Conservation (phyloP, 2,329 filamentous ascomycete genomes). For the Simplicillium aogashimaense region DNA sequence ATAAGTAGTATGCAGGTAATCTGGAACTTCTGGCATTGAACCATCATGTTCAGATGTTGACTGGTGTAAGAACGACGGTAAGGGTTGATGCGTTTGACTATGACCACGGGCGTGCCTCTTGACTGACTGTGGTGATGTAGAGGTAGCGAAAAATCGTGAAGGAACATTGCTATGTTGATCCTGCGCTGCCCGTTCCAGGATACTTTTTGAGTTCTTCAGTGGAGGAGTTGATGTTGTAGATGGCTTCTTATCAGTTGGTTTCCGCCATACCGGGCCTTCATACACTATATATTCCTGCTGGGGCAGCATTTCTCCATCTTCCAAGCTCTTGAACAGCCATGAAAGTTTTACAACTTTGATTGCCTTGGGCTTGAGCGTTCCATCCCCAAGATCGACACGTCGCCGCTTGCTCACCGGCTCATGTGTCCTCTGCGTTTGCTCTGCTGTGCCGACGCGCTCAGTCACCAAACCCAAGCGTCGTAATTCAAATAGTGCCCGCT, state of each 20-base stretch:
- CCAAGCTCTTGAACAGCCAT: conserved; percentile 48
- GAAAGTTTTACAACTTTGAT: conserved; percentile 47
- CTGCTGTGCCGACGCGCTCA: conserved; percentile 14
- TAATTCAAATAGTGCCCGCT: conserved; percentile 70
- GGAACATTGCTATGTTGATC: conserved; percentile 5
- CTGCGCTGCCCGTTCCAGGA: conserved; percentile 12
- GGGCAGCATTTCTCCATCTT: conserved; percentile 32
- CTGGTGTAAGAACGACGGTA: conserved; percentile 45
- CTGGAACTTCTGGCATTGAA: conserved; percentile 54
- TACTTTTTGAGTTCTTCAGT: background rate
- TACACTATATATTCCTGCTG: conserved; percentile 44
- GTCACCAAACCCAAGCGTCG: conserved; percentile 54
- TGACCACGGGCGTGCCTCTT: background rate
- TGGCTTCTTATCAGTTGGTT: conserved; percentile 5
- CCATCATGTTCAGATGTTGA: conserved; percentile 73
- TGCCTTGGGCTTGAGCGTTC: conserved; percentile 7
- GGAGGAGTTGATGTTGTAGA: too few species aligned
- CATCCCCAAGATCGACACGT: too few species aligned
- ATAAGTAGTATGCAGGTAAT: conserved; percentile 52
- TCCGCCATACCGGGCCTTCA: conserved; percentile 26
- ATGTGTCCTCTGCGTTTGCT: too few species aligned
- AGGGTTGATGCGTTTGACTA: conserved; percentile 1
- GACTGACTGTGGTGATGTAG: background rate
- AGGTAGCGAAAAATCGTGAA: conserved; percentile 4
- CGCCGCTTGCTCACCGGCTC: too few species aligned